Evolutionary conservation across 1,284 basidiomycete genomes (phyloP).

Genomic region (Ceratobasidium theobromae): DNA sequence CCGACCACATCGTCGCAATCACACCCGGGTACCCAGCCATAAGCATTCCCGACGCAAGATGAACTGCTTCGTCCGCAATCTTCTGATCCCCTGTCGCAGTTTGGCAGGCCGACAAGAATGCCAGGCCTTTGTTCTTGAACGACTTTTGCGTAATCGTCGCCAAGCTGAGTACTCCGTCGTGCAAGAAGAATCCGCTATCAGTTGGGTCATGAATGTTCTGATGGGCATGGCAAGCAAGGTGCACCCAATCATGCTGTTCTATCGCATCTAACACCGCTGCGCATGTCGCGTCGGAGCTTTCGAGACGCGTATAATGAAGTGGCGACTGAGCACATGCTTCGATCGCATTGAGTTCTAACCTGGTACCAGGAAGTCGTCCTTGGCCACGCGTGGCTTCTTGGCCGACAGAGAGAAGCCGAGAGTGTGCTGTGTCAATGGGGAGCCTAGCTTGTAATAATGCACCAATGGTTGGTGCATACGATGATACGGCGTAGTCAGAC

Average conservation of each 20-base stretch:
- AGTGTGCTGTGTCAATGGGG: background rate
- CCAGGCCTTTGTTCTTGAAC: background rate
- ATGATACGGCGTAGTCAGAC: conserved; percentile 38
- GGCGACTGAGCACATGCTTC: no score
- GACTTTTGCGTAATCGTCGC: background rate
- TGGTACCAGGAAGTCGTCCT: no score
- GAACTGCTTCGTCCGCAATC: conserved; percentile 31
- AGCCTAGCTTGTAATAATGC: background rate
- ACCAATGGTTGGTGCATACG: conserved; percentile 40
- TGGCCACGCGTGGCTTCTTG: background rate
- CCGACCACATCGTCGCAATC: background rate
- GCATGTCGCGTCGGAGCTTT: background rate
- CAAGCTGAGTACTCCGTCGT: background rate
- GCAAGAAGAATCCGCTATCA: background rate
- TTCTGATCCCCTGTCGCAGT: conserved; percentile 21
- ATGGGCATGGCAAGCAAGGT: no score
- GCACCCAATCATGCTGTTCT: background rate
- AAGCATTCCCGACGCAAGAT: conserved; percentile 29
- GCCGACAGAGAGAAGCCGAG: background rate
- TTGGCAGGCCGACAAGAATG: background rate
- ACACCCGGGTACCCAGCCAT: conserved; percentile 26
- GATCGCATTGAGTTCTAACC: background rate
- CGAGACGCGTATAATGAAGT: background rate
- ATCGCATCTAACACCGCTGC: background rate
- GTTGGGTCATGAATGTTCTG: background rate